phyloP scores from a whole-genome alignment of 2,329 filamentous ascomycete species.

The Phyllosticta capitalensis region DNA sequence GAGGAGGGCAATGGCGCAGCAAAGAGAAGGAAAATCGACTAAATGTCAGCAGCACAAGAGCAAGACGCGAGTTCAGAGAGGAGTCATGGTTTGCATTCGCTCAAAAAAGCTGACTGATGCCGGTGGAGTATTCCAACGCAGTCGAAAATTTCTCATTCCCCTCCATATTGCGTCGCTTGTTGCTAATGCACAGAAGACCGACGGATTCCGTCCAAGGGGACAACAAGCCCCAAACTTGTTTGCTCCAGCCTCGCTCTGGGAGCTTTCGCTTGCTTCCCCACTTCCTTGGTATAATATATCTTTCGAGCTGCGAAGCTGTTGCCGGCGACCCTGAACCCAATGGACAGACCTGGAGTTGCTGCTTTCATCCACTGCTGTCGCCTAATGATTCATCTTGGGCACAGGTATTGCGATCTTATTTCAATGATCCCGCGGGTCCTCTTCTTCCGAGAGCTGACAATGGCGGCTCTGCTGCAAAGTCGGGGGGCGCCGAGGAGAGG shows the following conservation, averaged over 20 bases:
- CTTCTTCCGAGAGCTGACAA: not conserved
- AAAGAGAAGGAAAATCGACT: constrained; percentile 11
- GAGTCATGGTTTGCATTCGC: not conserved
- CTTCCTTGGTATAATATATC: not conserved
- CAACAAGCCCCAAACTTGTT: not conserved
- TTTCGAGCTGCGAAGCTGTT: not conserved
- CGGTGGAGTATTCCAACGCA: not conserved
- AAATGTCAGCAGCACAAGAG: not conserved
- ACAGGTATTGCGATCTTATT: not conserved
- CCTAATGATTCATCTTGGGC: not conserved
- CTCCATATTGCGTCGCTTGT: not conserved
- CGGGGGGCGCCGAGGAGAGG: not conserved
- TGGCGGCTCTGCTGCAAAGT: not conserved
- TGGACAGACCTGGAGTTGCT: not conserved
- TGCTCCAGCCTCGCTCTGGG: not conserved
- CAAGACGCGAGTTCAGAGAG: not conserved
- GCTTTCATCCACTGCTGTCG: not conserved
- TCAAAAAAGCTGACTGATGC: not conserved
- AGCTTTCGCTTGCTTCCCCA: not conserved
- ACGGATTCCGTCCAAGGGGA: not conserved
- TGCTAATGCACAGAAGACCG: not conserved
- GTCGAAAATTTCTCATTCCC: not conserved
- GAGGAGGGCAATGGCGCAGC: not conserved
- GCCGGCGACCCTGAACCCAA: not conserved
- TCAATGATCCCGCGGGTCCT: not conserved